phyloP scores from a whole-genome alignment of 1,139 yeast species.

The Blastobotrys buckinghamii region DNA sequence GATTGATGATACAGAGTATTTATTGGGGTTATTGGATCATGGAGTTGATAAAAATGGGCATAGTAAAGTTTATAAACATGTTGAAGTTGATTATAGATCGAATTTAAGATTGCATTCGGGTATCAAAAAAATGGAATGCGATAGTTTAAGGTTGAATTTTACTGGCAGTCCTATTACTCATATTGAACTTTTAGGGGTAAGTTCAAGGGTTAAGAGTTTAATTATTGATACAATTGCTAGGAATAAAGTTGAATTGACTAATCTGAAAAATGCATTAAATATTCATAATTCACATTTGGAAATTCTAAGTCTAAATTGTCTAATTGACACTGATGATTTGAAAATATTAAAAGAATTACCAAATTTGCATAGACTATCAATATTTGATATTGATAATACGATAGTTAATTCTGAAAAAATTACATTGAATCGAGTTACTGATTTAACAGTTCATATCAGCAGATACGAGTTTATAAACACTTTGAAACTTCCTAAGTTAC shows the following conservation, averaged over 20 bases:
- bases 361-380: neutral
- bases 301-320: neutral
- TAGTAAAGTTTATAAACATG: neutral
- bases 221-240: neutral
- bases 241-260: neutral
- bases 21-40: neutral
- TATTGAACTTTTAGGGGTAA: neutral
- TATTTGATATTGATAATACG: neutral
- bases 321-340: neutral
- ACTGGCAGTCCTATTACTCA: constrained; percentile 1
- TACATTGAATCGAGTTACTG: no score
- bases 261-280: neutral
- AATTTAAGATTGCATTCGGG: constrained; percentile 3
- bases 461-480: neutral
- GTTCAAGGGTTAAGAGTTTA: neutral
- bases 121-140: neutral
- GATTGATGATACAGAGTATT: neutral
- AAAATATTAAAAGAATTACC: neutral
- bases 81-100: neutral
- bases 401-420: no score
- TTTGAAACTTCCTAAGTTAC: no score
- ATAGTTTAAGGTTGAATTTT: neutral
- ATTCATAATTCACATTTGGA: neutral
- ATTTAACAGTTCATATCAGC: no score
- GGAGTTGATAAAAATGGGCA: no score